Percentiles rank a stretch among this genome's conserved stretches.
Evolutionary conservation across 805 yeast species (phyloP).

Genomic region (Saccharomycopsis sp.): DNA sequence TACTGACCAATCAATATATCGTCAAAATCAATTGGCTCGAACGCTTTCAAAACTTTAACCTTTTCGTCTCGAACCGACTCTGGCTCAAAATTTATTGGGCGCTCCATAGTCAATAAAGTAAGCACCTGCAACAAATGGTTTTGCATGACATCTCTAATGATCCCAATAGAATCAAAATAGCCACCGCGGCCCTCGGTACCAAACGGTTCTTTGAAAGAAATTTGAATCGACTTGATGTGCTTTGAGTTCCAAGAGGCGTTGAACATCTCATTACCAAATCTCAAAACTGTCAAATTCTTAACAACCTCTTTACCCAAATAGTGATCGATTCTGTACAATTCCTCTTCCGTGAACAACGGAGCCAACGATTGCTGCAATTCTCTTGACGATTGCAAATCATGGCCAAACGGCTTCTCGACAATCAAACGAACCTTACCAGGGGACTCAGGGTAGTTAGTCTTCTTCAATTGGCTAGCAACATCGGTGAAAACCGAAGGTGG

Average conservation of each 20-base stretch:
- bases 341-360: constrained; percentile 86
- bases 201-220: constrained; percentile 94
- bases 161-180: constrained; percentile 90
- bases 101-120: constrained; percentile 89
- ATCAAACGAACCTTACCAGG: constrained; percentile 74
- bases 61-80: constrained; percentile 95
- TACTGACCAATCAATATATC: constrained; percentile 87
- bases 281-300: constrained; percentile 78
- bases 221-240: constrained; percentile 73
- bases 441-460: constrained; percentile 52
- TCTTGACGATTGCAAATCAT: constrained; percentile 73
- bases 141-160: constrained; percentile 97
- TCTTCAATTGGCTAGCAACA: constrained; percentile 70
- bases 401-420: constrained; percentile 97
- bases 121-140: constrained; percentile 91
- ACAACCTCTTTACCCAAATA: constrained; percentile 98
- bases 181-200: constrained; percentile 99
- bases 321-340: constrained; percentile 93
- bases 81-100: constrained; percentile 86
- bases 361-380: constrained; percentile 69
- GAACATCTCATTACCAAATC: constrained; percentile 87
- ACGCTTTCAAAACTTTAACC: constrained; percentile 82
- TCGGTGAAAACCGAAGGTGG: constrained; percentile 88
- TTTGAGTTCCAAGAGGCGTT: constrained; percentile 85
- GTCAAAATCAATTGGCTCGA: constrained; percentile 55